Evolutionary conservation across 768 basidiomycete species (phyloP).

Genomic region (Psilocybe cubensis): DNA sequence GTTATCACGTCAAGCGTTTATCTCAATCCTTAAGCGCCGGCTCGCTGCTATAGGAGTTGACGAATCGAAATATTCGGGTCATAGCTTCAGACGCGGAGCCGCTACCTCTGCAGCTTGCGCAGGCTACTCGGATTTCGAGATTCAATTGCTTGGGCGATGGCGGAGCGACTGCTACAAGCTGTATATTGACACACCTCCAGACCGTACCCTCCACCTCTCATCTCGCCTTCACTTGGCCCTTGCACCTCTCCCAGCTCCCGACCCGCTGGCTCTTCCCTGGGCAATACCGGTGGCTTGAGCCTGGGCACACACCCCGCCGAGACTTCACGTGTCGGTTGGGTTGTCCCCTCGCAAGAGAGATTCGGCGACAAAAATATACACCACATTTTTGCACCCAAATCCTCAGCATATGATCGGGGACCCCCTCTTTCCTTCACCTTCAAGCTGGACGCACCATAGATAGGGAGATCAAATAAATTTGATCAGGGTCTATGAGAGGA

Average conservation of each 20-base stretch:
- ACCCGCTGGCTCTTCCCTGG: slow-evolving; percentile 14
- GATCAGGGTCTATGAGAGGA: neutral
- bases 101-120: too few species aligned
- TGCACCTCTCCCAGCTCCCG: slow-evolving; percentile 7
- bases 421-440: too few species aligned
- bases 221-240: slow-evolving; percentile 1
- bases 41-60: slow-evolving; percentile 15
- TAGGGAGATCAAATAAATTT: neutral
- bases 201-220: slow-evolving; percentile 31
- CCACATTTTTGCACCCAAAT: neutral
- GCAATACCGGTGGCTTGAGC: slow-evolving; percentile 13
- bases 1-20: slow-evolving; percentile 16
- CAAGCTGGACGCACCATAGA: too few species aligned
- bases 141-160: slow-evolving; percentile 40
- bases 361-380: neutral
- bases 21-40: slow-evolving; percentile 11
- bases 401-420: too few species aligned
- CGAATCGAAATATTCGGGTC: slow-evolving; percentile 22
- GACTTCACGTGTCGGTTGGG: neutral
- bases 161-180: slow-evolving; percentile 39
- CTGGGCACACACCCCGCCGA: neutral
- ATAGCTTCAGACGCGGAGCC: slow-evolving; percentile 20
- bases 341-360: neutral
- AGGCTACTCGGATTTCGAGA: slow-evolving; percentile 34
- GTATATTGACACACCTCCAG: slow-evolving; percentile 31